Evolutionary conservation across 2,329 filamentous ascomycete species (phyloP).

Genomic region (Zymoseptoria pseudotritici): DNA sequence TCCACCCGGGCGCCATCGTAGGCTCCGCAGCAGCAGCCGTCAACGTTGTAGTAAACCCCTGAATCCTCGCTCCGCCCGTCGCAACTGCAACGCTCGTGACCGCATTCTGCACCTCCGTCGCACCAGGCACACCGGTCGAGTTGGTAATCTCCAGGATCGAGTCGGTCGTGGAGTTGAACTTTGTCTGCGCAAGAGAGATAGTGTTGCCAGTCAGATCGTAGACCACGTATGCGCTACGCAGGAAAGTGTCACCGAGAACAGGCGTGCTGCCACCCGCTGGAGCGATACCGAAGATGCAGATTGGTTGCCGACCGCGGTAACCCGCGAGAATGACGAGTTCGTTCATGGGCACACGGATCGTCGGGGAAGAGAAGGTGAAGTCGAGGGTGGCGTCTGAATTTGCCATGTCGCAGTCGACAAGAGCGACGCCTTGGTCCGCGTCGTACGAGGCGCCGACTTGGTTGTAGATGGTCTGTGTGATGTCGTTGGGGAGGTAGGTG

Average conservation of each 20-base stretch:
- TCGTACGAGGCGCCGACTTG: constrained; percentile 37
- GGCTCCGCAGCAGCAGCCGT: constrained; percentile 13
- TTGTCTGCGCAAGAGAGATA: constrained; percentile 54
- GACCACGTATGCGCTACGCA: constrained; percentile 56
- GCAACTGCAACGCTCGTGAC: constrained; percentile 41
- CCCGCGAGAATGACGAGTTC: constrained; percentile 51
- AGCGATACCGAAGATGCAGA: constrained; percentile 47
- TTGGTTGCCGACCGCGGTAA: constrained; percentile 29
- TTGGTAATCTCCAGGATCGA: constrained; percentile 49
- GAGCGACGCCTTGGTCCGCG: constrained; percentile 37
- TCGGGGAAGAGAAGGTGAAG: constrained; percentile 50
- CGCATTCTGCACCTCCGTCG: constrained; percentile 44
- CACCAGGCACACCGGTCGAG: constrained; percentile 46
- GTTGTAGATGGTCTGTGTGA: constrained; percentile 42
- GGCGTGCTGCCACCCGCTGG: constrained; percentile 42
- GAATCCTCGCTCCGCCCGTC: constrained; percentile 39
- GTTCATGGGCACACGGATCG: constrained; percentile 47
- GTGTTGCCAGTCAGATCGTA: constrained; percentile 55
- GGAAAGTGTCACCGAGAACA: constrained; percentile 56
- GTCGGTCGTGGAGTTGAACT: constrained; percentile 49
- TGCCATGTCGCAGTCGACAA: constrained; percentile 48
- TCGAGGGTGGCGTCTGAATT: constrained; percentile 44
- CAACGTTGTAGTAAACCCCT: constrained; percentile 12
- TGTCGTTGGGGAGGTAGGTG: constrained; percentile 58
- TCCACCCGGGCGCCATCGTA: constrained; percentile 21